A percentile compares a stretch with the other conserved stretches of the same genome.
Evolutionary conservation across 208 protist species (phyloP).

Genomic region (Leishmania braziliensis): DNA sequence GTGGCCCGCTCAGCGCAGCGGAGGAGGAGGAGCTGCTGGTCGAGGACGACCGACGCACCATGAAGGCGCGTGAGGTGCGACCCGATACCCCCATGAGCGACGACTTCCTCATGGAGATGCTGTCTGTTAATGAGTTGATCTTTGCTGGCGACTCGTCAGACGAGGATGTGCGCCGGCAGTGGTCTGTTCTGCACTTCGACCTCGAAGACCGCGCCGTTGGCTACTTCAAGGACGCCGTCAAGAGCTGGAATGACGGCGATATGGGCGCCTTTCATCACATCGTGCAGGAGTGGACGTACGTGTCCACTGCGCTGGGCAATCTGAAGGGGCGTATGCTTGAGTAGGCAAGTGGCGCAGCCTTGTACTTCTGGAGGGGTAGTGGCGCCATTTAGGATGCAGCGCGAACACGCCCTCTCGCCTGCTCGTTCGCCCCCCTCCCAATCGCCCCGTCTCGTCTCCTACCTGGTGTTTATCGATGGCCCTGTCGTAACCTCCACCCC

Average conservation of each 20-base stretch:
- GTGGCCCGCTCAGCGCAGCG: constrained; percentile 34
- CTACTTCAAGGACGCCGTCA: constrained; percentile 46
- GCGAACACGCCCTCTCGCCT: neutral
- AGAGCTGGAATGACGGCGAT: constrained; percentile 46
- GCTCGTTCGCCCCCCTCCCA: neutral
- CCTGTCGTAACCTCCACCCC: neutral
- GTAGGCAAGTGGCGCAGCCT: neutral
- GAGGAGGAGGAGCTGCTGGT: constrained; percentile 70
- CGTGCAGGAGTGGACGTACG: constrained; percentile 83
- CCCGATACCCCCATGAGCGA: constrained; percentile 43
- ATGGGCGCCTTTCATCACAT: constrained; percentile 39
- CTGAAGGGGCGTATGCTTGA: constrained; percentile 59
- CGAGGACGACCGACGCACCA: constrained; percentile 58
- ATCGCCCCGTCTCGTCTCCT: neutral
- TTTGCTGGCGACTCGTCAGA: constrained; percentile 55
- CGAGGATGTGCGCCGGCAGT: constrained; percentile 37
- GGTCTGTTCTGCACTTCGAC: constrained; percentile 60
- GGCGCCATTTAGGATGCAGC: neutral
- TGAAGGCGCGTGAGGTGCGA: constrained; percentile 27
- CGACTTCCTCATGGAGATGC: constrained; percentile 79
- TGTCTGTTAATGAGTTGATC: constrained; percentile 76
- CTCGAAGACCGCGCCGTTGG: constrained; percentile 68
- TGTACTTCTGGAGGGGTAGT: constrained; percentile 1
- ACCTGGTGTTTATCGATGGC: neutral
- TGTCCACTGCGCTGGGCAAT: constrained; percentile 65